Base-by-base conservation (phyloP, 148 eudicot genomes). In the Talinum fruticosum region DNA sequence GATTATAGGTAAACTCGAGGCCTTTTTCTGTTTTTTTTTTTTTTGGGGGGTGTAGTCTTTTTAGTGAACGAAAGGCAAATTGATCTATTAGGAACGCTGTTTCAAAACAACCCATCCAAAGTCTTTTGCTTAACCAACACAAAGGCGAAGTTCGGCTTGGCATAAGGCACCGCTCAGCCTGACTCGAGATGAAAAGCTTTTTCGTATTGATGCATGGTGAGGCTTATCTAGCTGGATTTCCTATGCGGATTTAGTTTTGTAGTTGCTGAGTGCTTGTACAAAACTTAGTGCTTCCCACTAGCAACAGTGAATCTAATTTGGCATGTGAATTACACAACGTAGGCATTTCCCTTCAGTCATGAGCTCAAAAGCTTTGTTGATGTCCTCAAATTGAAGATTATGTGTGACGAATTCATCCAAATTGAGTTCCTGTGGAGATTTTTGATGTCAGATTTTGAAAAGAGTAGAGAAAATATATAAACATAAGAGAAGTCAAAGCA, bases 341-440 rank as follows among this genome's bases (percentile, higher is more conserved):
- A 59, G 64, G 29, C 64, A 59, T 59, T n/a, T 59, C 64, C 64
- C 64, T 59, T 59, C 64, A 23, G n/a, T 59, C 64, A 59, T 59
- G 64, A 59, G 64, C 5, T n/a, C 12, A 16, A 59, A 59, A 24
- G 64, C 64, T 59, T 59, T 24, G 10, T 24, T 59, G 64, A 59
- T 59, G 64, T 59, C 64, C 64, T 23, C 64, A 59, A 59, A 59
- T 59, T 59, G 64, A n/a, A 59, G 64, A 59, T 59, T 59, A 78
- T 94, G 92, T 16, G 96, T 89, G 69, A 94, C 85, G 66, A 87
- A 87, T 76, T 88, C 88, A 67, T 94, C 98, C 23, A 92, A 62
- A 71, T 85, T 78, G 79, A 94, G 90, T 85, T 89, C 97, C 98
- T 94, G 98, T 71, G 29, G 18, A 47, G 69, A 49, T 7, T 32